phyloP scores from a whole-genome alignment of 148 eudicot species.

The Suaeda aralocaspica region DNA sequence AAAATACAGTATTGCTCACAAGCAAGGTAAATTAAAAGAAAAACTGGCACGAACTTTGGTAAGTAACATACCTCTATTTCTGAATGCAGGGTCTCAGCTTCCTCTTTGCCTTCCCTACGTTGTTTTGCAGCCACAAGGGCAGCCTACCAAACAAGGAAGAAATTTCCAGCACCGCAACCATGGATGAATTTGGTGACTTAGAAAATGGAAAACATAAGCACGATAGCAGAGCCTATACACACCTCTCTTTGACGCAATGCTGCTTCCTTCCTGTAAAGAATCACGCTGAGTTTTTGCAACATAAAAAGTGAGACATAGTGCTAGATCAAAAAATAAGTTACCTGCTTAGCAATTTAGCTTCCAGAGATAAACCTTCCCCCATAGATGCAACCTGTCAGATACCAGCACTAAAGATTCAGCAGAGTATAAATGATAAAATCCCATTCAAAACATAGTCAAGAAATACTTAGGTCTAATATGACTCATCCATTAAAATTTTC shows the following conservation, averaged over 20 bases:
- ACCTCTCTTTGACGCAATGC: constrained; percentile 98
- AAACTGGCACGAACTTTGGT: background rate
- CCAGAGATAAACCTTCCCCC: constrained; percentile 94
- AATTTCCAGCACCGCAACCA: background rate
- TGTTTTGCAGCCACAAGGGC: constrained; percentile 79
- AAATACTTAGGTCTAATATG: background rate
- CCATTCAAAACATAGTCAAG: background rate
- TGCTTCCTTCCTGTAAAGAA: constrained; percentile 86
- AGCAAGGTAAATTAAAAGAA: constrained; percentile 9
- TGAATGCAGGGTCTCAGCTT: constrained; percentile 55
- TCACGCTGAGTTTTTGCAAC: constrained; percentile 21
- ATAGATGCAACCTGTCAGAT: constrained; percentile 80
- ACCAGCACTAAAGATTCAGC: constrained; percentile 6
- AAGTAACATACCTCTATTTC: constrained; percentile 64
- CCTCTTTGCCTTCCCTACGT: constrained; percentile 78
- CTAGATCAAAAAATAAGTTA: constrained; percentile 28
- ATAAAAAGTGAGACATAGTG: background rate
- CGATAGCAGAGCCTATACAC: constrained; percentile 20
- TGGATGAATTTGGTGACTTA: background rate
- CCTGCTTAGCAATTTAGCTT: constrained; percentile 94
- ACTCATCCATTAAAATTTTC: background rate
- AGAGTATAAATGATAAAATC: constrained; percentile 1
- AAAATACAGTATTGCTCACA: background rate
- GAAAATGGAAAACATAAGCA: background rate
- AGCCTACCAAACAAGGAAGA: constrained; percentile 44